These are phyloP conservation scores for Penicillium hordei DNA, from an alignment of 2,329 filamentous ascomycete genomes.

Conservation along the genomic window DNA sequence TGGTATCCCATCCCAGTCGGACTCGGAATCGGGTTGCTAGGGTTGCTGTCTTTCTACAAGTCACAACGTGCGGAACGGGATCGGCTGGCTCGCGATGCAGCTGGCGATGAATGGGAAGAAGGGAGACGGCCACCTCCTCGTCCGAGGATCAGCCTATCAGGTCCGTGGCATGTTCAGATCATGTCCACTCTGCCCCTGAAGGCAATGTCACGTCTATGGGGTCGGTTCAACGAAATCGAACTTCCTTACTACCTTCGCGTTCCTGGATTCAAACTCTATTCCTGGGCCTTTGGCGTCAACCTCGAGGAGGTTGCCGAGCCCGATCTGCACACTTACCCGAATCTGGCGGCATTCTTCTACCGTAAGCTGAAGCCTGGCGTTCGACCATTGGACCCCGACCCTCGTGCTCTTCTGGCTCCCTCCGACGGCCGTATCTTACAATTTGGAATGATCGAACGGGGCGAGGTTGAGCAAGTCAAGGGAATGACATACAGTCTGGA, in stretches of 20 bases:
- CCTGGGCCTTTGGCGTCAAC: slow-evolving; percentile 86
- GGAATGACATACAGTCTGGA: slow-evolving; percentile 97
- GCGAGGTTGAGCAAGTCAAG: slow-evolving; percentile 97
- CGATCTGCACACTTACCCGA: slow-evolving; percentile 86
- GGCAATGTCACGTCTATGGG: slow-evolving; percentile 85
- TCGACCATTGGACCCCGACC: slow-evolving; percentile 78
- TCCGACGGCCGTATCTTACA: slow-evolving; percentile 89
- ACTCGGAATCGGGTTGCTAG: slow-evolving; percentile 80
- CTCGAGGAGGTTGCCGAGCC: slow-evolving; percentile 83
- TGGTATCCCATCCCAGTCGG: slow-evolving; percentile 92
- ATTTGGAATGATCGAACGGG: slow-evolving; percentile 86
- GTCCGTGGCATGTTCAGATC: slow-evolving; percentile 89
- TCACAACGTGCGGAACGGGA: slow-evolving; percentile 55
- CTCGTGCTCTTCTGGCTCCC: slow-evolving; percentile 78
- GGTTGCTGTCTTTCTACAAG: slow-evolving; percentile 80
- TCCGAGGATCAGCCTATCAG: slow-evolving; percentile 72
- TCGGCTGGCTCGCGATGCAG: slow-evolving; percentile 50
- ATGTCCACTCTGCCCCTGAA: slow-evolving; percentile 93
- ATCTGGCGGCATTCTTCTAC: slow-evolving; percentile 96
- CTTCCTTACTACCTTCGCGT: slow-evolving; percentile 85
- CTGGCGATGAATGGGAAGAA: slow-evolving; percentile 36
- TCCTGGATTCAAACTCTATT: slow-evolving; percentile 88
- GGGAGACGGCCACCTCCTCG: slow-evolving; percentile 50
- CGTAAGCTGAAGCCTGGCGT: slow-evolving; percentile 85
- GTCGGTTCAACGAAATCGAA: slow-evolving; percentile 82